A percentile compares a stretch with the other conserved stretches of the same genome.
phyloP scores from a whole-genome alignment of 2,329 filamentous ascomycete genomes.

The Alternaria ventricosa region DNA sequence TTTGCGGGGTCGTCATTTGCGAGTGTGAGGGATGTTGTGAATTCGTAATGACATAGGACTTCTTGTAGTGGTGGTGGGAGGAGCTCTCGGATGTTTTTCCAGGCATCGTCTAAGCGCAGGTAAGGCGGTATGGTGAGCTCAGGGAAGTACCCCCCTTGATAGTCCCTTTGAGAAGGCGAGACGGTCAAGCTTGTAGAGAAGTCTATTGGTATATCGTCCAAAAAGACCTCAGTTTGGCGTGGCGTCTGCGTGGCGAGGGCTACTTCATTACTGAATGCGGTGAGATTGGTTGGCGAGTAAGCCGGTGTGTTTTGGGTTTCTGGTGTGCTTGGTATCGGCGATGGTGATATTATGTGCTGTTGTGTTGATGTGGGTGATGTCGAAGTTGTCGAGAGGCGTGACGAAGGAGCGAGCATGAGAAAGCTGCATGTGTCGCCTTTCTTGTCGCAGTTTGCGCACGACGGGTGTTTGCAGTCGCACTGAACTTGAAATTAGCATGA shows the following conservation, averaged over 20 bases:
- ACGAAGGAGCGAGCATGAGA: constrained; percentile 39
- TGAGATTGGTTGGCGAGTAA: constrained; percentile 5
- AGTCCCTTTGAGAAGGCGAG: not conserved
- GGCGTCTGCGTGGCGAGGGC: constrained; percentile 13
- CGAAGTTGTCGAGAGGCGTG: constrained; percentile 28
- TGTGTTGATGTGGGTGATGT: constrained; percentile 13
- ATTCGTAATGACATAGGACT: constrained; percentile 44
- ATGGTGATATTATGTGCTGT: constrained; percentile 1
- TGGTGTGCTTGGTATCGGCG: constrained; percentile 5
- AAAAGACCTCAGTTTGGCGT: constrained; percentile 15
- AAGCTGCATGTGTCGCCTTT: constrained; percentile 43
- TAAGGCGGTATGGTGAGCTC: constrained; percentile 27
- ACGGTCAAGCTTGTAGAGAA: not conserved
- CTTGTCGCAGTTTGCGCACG: constrained; percentile 43
- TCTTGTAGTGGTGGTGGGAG: constrained; percentile 33
- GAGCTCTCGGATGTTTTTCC: constrained; percentile 34
- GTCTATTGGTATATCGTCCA: constrained; percentile 3
- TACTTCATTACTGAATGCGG: constrained; percentile 10
- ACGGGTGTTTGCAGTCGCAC: constrained; percentile 44
- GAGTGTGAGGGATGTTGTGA: constrained; percentile 40
- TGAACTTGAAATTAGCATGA: constrained; percentile 25
- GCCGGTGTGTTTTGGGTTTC: not conserved
- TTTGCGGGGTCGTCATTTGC: constrained; percentile 40
- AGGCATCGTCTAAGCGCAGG: constrained; percentile 35
- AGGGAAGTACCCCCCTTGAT: constrained; percentile 1